Conservation (phyloP, 768 basidiomycete genomes). For the Kwoniella pini region DNA sequence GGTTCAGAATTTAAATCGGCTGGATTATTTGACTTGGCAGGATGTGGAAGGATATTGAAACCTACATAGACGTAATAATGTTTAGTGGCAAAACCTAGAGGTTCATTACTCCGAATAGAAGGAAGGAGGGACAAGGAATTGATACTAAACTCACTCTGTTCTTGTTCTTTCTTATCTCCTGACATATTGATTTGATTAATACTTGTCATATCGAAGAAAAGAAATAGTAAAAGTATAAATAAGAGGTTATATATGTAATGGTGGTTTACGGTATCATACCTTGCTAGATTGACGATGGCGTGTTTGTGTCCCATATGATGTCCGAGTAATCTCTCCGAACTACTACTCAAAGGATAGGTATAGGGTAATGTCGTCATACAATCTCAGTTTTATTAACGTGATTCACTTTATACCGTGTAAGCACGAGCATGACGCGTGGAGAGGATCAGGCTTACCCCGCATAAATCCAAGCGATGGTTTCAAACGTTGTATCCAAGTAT, state of each 20-base stretch:
- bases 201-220: conserved; percentile 13
- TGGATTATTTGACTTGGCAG: conserved; percentile 54
- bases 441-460: neutral
- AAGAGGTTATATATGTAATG: conserved; percentile 3
- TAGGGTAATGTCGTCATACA: conserved; percentile 4
- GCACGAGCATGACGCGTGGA: conserved; percentile 12
- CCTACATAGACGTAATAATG: conserved; percentile 22
- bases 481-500: neutral
- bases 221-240: neutral
- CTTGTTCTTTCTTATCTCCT: conserved; percentile 20
- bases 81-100: no score
- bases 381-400: neutral
- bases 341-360: neutral
- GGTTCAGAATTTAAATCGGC: conserved; percentile 50
- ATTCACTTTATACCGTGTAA: neutral
- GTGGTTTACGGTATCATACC: no score
- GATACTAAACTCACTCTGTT: conserved; percentile 24
- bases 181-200: conserved; percentile 26
- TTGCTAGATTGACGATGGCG: neutral
- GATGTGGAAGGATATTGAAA: conserved; percentile 55
- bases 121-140: no score
- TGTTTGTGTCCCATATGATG: conserved; percentile 7
- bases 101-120: no score
- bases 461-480: neutral
- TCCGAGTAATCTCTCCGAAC: neutral